Conservation (phyloP, 345 rosid species). For the Nephelium lappaceum region DNA sequence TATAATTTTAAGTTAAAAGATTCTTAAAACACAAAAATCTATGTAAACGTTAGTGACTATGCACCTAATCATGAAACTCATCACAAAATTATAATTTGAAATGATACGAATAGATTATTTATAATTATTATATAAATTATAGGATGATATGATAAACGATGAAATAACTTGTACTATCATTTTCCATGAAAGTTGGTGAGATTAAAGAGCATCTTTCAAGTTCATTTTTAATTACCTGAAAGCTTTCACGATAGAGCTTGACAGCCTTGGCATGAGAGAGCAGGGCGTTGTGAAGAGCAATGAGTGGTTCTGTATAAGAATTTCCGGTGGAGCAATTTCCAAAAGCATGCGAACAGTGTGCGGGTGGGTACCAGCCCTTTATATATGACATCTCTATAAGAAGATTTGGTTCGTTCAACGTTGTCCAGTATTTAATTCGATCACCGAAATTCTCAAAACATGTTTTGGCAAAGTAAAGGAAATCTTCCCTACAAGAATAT, state of each 20-base stretch:
- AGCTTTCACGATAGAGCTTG: conserved; percentile 35
- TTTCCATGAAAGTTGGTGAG: too few relatives aligned
- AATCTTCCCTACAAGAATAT: conserved; percentile 42
- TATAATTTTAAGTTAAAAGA: too few relatives aligned
- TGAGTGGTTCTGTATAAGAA: conserved; percentile 39
- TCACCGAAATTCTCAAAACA: conserved; percentile 52
- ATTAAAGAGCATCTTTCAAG: background rate
- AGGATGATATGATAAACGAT: too few relatives aligned
- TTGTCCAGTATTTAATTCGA: conserved; percentile 43
- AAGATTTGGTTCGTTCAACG: conserved; percentile 47
- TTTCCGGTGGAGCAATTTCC: conserved; percentile 45
- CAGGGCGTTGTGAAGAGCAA: conserved; percentile 43
- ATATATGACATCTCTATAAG: conserved; percentile 37
- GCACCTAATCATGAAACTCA: too few relatives aligned
- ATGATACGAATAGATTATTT: too few relatives aligned
- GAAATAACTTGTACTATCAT: too few relatives aligned
- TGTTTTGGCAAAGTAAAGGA: conserved; percentile 36
- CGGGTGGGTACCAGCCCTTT: conserved; percentile 41
- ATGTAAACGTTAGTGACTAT: too few relatives aligned
- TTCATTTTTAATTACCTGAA: conserved; percentile 27
- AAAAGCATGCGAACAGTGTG: conserved; percentile 40
- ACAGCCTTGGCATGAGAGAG: conserved; percentile 45
- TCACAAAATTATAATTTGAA: too few relatives aligned
- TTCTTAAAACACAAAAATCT: too few relatives aligned
- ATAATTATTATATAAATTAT: too few relatives aligned